Conservation (phyloP, 2,329 filamentous ascomycete species). For the Calonectria pseudoreteaudii region DNA sequence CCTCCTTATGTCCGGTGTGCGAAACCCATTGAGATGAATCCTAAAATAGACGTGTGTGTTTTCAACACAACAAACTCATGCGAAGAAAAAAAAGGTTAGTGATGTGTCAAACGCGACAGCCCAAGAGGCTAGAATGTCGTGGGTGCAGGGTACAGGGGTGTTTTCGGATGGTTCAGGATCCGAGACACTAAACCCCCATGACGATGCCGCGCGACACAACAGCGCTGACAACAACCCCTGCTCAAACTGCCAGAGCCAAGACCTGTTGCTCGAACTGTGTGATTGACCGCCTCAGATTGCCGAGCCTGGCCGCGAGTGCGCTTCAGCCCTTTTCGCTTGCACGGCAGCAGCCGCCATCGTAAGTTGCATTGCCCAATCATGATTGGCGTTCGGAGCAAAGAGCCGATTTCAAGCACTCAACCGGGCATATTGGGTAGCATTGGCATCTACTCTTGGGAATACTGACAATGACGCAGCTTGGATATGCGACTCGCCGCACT, state of each 20-base stretch:
- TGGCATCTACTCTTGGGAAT: constrained; percentile 3
- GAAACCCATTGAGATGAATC: neutral
- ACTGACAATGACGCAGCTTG: neutral
- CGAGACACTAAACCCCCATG: constrained; percentile 16
- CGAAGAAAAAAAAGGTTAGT: neutral
- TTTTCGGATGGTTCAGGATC: constrained; percentile 1
- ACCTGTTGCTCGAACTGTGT: constrained; percentile 26
- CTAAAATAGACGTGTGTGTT: neutral
- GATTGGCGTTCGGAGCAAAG: neutral
- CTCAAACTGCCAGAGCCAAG: constrained; percentile 16
- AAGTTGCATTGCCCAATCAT: constrained; percentile 1
- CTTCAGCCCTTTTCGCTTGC: constrained; percentile 7
- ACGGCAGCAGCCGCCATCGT: neutral
- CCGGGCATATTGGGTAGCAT: neutral
- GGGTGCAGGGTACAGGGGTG: neutral
- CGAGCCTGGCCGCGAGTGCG: neutral
- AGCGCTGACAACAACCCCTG: neutral
- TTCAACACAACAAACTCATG: neutral
- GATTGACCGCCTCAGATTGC: constrained; percentile 24
- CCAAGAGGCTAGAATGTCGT: neutral
- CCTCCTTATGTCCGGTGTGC: neutral
- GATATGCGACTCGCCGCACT: neutral
- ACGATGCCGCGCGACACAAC: constrained; percentile 18
- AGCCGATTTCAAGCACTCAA: neutral
- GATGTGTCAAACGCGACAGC: too few species aligned